These are phyloP conservation scores for Triangularia verruculosa DNA, from an alignment of 2,329 filamentous ascomycete genomes.

Conservation along the genomic window DNA sequence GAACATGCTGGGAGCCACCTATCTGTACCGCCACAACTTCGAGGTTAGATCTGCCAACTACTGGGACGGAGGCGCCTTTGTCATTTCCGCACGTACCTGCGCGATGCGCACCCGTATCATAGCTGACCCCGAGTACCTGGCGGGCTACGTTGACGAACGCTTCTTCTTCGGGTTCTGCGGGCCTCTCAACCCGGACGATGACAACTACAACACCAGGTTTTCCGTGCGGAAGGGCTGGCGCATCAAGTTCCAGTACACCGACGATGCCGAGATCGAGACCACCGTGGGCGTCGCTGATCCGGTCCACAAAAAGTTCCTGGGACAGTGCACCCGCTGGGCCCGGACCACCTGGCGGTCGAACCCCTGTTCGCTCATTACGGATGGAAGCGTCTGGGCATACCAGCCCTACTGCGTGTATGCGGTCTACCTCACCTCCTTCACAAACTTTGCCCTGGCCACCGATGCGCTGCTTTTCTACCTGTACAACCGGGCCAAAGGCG, in stretches of 20 bases:
- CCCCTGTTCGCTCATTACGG: conserved; percentile 42
- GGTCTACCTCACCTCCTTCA: conserved; percentile 51
- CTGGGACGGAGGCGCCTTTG: conserved; percentile 58
- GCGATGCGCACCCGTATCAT: conserved; percentile 51
- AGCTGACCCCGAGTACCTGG: conserved; percentile 40
- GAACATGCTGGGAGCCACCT: conserved; percentile 58
- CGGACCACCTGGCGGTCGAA: conserved; percentile 59
- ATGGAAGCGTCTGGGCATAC: conserved; percentile 37
- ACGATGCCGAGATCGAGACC: conserved; percentile 49
- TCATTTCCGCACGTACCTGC: conserved; percentile 55
- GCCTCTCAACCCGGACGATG: conserved; percentile 55
- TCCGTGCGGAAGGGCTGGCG: conserved; percentile 48
- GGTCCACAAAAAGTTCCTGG: conserved; percentile 41
- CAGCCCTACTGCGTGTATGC: conserved; percentile 54
- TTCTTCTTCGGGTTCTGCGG: conserved; percentile 45
- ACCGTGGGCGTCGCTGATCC: conserved; percentile 43
- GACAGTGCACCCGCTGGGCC: conserved; percentile 55
- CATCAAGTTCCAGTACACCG: conserved; percentile 53
- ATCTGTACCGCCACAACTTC: conserved; percentile 61
- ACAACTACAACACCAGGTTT: conserved; percentile 60
- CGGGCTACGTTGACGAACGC: conserved; percentile 46
- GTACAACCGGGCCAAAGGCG: conserved; percentile 10
- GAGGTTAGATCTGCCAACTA: conserved; percentile 55
- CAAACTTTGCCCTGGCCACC: conserved; percentile 55
- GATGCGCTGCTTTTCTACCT: conserved; percentile 44